Conservation (phyloP, 2,329 filamentous ascomycete genomes). For the Thelonectria rubi region DNA sequence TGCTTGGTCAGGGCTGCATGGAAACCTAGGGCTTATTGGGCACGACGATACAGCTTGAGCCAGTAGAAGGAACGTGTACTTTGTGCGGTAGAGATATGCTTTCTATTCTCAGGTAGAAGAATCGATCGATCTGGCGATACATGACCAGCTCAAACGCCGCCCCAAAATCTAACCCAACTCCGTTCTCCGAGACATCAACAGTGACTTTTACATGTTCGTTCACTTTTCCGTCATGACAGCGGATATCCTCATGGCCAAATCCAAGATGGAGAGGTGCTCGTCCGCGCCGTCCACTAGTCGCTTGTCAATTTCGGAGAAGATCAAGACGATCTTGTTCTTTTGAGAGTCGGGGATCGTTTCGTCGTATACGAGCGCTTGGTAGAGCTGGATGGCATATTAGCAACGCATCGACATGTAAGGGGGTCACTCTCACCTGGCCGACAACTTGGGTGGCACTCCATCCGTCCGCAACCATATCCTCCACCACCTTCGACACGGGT, state of each 20-base stretch:
- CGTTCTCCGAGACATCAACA: conserved; percentile 25
- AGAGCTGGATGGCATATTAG: conserved; percentile 65
- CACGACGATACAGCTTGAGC: conserved; percentile 43
- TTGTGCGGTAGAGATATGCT: conserved; percentile 1
- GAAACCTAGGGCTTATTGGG: conserved; percentile 62
- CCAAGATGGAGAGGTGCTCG: conserved; percentile 90
- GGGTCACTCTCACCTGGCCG: conserved; percentile 67
- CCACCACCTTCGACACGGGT: conserved; percentile 79
- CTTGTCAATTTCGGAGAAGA: conserved; percentile 96
- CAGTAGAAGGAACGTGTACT: conserved; percentile 8
- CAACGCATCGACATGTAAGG: neutral
- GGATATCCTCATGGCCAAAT: conserved; percentile 83
- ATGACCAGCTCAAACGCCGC: conserved; percentile 39
- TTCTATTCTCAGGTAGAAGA: conserved; percentile 24
- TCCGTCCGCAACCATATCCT: conserved; percentile 92
- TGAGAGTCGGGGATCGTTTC: conserved; percentile 84
- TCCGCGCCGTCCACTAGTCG: conserved; percentile 93
- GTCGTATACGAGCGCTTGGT: conserved; percentile 83
- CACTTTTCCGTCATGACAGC: conserved; percentile 68
- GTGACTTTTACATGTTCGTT: conserved; percentile 14
- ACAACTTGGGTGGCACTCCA: conserved; percentile 95
- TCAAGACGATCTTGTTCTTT: conserved; percentile 87
- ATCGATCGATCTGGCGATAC: conserved; percentile 29
- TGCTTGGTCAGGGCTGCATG: conserved; percentile 62
- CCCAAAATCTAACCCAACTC: conserved; percentile 38